Evolutionary conservation across 306 rosid genomes (phyloP).

Genomic region (Lupinus albus): DNA sequence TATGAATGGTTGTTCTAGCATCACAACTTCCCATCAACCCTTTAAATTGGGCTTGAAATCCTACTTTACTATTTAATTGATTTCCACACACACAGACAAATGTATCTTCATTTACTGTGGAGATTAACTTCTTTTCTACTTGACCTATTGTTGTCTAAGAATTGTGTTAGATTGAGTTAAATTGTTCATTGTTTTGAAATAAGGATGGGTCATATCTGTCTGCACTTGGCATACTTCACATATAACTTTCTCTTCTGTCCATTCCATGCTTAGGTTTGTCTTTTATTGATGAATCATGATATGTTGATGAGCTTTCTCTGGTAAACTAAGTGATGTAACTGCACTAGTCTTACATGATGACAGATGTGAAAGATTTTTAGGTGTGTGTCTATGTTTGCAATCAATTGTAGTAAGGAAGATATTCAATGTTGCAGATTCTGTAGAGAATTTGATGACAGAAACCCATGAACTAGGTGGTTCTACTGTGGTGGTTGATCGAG

Average conservation of each 20-base stretch:
- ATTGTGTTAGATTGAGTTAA: not conserved
- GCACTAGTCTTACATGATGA: not conserved
- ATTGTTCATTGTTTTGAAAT: not conserved
- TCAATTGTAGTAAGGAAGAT: conserved; percentile 23
- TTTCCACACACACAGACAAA: not conserved
- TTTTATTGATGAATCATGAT: conserved; percentile 1
- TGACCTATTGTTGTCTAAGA: conserved; percentile 13
- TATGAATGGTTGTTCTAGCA: not conserved
- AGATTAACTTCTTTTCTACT: not conserved
- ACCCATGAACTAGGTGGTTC: conserved; percentile 93
- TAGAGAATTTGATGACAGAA: conserved; percentile 87
- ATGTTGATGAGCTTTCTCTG: not conserved
- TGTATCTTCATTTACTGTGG: not conserved
- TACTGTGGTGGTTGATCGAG: conserved; percentile 90
- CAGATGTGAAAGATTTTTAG: not conserved
- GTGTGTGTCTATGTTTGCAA: not conserved
- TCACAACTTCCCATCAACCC: not conserved
- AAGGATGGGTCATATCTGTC: not conserved
- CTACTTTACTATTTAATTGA: not conserved
- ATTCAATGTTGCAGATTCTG: conserved; percentile 70
- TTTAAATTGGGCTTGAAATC: conserved; percentile 20
- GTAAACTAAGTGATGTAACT: not conserved
- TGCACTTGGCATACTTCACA: conserved; percentile 11
- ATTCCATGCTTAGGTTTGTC: conserved; percentile 21
- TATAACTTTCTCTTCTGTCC: not conserved